Percentiles rank a stretch among this genome's conserved stretches.
phyloP scores from a whole-genome alignment of 1,284 basidiomycete genomes.

The Pseudozyma tsukubaensis region DNA sequence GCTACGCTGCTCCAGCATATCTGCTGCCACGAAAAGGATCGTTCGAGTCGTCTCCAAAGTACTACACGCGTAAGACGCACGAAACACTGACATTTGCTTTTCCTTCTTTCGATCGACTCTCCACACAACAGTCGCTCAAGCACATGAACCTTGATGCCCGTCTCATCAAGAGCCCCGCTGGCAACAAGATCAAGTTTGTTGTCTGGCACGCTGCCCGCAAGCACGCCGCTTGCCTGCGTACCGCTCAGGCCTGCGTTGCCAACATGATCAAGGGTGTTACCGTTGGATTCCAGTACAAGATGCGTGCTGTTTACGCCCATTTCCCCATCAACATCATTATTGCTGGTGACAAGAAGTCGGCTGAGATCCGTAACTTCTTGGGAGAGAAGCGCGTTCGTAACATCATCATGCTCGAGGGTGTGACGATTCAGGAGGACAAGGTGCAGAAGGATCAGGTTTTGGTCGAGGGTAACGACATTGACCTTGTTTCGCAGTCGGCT shows the following conservation, averaged over 20 bases:
- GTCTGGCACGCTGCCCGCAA: constrained; percentile 99
- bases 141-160: constrained; percentile 69
- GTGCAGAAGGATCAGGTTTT: constrained; percentile 83
- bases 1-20: neutral
- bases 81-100: constrained; percentile 19
- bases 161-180: constrained; percentile 71
- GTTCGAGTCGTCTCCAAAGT: neutral
- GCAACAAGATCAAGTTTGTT: constrained; percentile 85
- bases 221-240: constrained; percentile 97
- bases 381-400: constrained; percentile 92
- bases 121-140: constrained; percentile 68
- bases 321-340: constrained; percentile 99
- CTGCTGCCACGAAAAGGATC: constrained; percentile 1
- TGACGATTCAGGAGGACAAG: constrained; percentile 88
- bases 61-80: neutral
- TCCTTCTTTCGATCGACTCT: constrained; percentile 69
- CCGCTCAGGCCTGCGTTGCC: constrained; percentile 91
- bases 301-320: constrained; percentile 90
- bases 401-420: constrained; percentile 90
- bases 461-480: constrained; percentile 73
- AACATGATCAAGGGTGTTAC: constrained; percentile 91
- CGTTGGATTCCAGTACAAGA: constrained; percentile 99
- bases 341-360: constrained; percentile 78
- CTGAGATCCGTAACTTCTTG: constrained; percentile 99
- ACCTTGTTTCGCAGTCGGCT: constrained; percentile 68